A percentile compares a stretch with the other conserved stretches of the same genome.
Conservation (phyloP, 2,329 filamentous ascomycete species). For the Coniochaeta sp. region DNA sequence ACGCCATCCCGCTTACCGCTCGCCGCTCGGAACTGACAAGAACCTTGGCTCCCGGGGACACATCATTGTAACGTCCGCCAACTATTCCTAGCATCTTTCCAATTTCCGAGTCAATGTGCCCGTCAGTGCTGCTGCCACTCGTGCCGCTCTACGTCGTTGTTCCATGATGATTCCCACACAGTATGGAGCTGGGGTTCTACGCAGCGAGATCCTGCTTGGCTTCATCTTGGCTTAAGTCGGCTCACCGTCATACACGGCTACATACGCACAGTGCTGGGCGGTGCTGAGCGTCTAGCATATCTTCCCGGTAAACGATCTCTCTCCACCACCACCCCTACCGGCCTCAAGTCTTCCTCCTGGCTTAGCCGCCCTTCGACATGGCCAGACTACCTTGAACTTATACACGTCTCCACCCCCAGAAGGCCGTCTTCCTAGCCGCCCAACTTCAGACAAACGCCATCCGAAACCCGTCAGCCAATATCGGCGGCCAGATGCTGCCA, state of each 20-base stretch:
- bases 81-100: not conserved
- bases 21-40: not conserved
- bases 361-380: constrained; percentile 25
- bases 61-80: not conserved
- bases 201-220: not conserved
- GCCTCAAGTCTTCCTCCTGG: constrained; percentile 15
- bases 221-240: not conserved
- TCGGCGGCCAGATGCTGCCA: constrained; percentile 32
- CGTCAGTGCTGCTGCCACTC: not conserved
- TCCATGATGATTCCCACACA: not conserved
- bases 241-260: not conserved
- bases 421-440: constrained; percentile 34
- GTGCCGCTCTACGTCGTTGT: not conserved
- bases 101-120: not conserved
- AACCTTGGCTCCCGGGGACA: not conserved
- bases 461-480: constrained; percentile 42
- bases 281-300: not conserved
- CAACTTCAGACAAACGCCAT: constrained; percentile 41
- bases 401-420: constrained; percentile 10
- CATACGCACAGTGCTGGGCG: not conserved
- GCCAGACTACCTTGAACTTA: not conserved
- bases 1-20: not conserved
- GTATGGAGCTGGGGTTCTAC: not conserved
- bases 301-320: not conserved
- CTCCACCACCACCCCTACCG: constrained; percentile 7